Evolutionary conservation across 2,329 filamentous ascomycete species (phyloP).

Genomic region (Apiospora kogelbergensis): DNA sequence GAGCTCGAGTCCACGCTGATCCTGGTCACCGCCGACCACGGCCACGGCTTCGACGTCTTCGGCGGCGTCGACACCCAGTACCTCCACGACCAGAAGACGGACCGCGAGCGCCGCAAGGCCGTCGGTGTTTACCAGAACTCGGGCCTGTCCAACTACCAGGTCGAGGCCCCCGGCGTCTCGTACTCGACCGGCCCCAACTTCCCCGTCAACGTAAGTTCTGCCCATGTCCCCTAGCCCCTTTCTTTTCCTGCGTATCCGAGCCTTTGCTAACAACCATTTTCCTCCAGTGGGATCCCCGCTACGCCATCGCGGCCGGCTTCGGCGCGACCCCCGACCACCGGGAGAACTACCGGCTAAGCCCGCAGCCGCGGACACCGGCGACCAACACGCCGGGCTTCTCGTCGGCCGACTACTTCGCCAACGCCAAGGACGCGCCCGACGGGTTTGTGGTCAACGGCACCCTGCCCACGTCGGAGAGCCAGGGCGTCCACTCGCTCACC

Average conservation of each 20-base stretch:
- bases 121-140: slow-evolving; percentile 73
- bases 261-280: neutral
- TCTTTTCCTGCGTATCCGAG: neutral
- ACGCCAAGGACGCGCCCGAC: slow-evolving; percentile 62
- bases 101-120: slow-evolving; percentile 73
- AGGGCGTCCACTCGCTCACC: slow-evolving; percentile 76
- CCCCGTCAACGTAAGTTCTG: slow-evolving; percentile 56
- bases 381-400: slow-evolving; percentile 50
- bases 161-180: slow-evolving; percentile 53
- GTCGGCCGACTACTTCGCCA: slow-evolving; percentile 62
- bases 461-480: slow-evolving; percentile 58
- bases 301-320: slow-evolving; percentile 74
- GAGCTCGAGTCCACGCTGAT: slow-evolving; percentile 75
- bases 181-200: slow-evolving; percentile 77
- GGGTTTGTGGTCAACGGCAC: slow-evolving; percentile 79
- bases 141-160: slow-evolving; percentile 73
- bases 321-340: slow-evolving; percentile 72
- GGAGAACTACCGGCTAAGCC: slow-evolving; percentile 74
- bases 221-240: slow-evolving; percentile 32
- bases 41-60: slow-evolving; percentile 86
- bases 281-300: slow-evolving; percentile 68
- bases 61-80: slow-evolving; percentile 81
- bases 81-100: slow-evolving; percentile 61
- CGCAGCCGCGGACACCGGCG: slow-evolving; percentile 62
- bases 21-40: slow-evolving; percentile 83